Conservation (phyloP, 192 early-diverging fungal species). For the Coemansia sp. region DNA sequence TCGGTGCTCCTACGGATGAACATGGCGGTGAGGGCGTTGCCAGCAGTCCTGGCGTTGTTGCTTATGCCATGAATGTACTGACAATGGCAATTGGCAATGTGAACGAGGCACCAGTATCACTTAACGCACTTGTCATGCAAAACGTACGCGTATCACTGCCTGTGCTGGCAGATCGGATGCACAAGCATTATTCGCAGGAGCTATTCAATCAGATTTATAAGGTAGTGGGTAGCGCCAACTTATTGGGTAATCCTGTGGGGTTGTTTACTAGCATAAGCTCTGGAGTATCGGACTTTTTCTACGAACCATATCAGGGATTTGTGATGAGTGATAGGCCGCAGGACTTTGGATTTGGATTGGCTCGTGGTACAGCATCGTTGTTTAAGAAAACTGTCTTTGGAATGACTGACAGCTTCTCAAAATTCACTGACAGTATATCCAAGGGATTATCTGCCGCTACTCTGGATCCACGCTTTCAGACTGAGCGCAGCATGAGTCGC, state of each 20-base stretch:
- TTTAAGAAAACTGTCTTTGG: slow-evolving; percentile 96
- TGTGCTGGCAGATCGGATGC: slow-evolving; percentile 75
- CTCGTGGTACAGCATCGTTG: slow-evolving; percentile 69
- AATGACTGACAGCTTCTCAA: slow-evolving; percentile 89
- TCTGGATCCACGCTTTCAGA: slow-evolving; percentile 88
- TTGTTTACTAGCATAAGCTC: slow-evolving; percentile 94
- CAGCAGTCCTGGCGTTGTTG: slow-evolving; percentile 32
- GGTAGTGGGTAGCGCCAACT: slow-evolving; percentile 92
- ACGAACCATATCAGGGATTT: slow-evolving; percentile 96
- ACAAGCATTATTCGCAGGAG: slow-evolving; percentile 86
- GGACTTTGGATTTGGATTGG: slow-evolving; percentile 90
- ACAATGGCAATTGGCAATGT: slow-evolving; percentile 98
- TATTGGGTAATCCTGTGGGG: slow-evolving; percentile 97
- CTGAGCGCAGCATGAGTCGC: slow-evolving; percentile 72
- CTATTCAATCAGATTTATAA: slow-evolving; percentile 81
- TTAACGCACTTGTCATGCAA: slow-evolving; percentile 86
- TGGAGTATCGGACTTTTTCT: slow-evolving; percentile 94
- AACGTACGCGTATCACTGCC: slow-evolving; percentile 81
- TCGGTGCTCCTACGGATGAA: slow-evolving; percentile 8
- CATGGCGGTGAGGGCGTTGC: slow-evolving; percentile 43
- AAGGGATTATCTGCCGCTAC: slow-evolving; percentile 96
- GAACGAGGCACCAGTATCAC: slow-evolving; percentile 83
- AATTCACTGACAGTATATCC: slow-evolving; percentile 93
- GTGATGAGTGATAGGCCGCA: slow-evolving; percentile 92
- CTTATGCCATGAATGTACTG: slow-evolving; percentile 78